These are phyloP conservation scores for Tanacetum coccineum DNA, from an alignment of 129 eudicot genomes.

Conservation along the genomic window DNA sequence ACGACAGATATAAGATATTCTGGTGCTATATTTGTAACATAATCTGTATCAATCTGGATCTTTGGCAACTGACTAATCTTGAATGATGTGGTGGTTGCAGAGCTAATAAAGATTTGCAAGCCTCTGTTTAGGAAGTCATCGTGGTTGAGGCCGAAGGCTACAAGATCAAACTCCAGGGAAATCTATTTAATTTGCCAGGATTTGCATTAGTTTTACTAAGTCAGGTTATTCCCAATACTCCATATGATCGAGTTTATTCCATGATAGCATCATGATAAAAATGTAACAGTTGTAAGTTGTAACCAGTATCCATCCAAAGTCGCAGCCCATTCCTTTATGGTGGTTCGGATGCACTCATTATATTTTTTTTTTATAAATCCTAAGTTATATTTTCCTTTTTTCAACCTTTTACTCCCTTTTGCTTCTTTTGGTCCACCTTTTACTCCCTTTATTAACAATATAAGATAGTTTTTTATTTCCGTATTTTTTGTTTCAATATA, in stretches of 20 bases:
- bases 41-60: background rate
- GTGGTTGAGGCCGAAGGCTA: conserved; percentile 93
- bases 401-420: too few relatives aligned
- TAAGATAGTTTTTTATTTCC: too few relatives aligned
- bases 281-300: too few relatives aligned
- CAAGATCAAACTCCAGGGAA: conserved; percentile 81
- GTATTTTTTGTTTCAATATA: too few relatives aligned
- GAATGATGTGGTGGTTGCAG: conserved; percentile 33
- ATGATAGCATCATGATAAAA: too few relatives aligned
- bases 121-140: conserved; percentile 73
- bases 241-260: background rate
- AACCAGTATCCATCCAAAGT: too few relatives aligned
- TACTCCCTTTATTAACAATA: too few relatives aligned
- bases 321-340: too few relatives aligned
- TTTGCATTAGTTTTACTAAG: conserved; percentile 32
- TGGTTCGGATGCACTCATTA: too few relatives aligned
- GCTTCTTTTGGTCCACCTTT: too few relatives aligned
- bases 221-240: background rate
- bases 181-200: conserved; percentile 90
- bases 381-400: too few relatives aligned
- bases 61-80: background rate
- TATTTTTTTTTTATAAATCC: too few relatives aligned
- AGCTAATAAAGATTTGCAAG: conserved; percentile 73
- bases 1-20: background rate
- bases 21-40: conserved; percentile 3